phyloP scores from a whole-genome alignment of 106 monocot species.

The Phalaenopsis aphrodite region DNA sequence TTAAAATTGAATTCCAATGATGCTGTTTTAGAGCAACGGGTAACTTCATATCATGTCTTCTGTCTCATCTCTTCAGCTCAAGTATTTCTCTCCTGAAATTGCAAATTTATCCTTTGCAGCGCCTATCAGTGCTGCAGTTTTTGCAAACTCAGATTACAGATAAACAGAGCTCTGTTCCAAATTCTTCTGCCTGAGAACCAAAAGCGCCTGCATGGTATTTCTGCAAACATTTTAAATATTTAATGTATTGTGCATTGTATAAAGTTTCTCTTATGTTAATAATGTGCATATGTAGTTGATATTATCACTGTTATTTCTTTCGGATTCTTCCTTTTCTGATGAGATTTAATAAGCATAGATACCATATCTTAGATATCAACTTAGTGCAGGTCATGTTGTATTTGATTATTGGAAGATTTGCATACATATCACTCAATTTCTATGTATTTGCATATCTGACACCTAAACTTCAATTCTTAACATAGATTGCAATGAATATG shows the following conservation, averaged over 20 bases:
- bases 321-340: too few relatives aligned
- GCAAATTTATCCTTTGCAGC: conserved; percentile 30
- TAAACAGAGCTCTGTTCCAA: conserved; percentile 15
- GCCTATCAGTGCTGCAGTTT: conserved; percentile 62
- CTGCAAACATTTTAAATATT: not conserved
- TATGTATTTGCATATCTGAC: too few relatives aligned
- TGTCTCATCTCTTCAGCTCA: not conserved
- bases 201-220: not conserved
- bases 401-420: too few relatives aligned
- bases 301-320: not conserved
- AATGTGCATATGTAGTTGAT: not conserved
- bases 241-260: not conserved
- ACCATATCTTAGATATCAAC: too few relatives aligned
- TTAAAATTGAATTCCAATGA: conserved; percentile 64
- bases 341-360: too few relatives aligned
- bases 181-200: conserved; percentile 9
- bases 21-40: conserved; percentile 55
- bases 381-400: too few relatives aligned
- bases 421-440: too few relatives aligned
- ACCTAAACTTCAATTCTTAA: too few relatives aligned
- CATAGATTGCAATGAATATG: too few relatives aligned
- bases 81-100: not conserved
- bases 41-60: conserved; percentile 7
- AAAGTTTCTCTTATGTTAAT: not conserved
- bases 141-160: conserved; percentile 52